Conservation (phyloP, 2,329 filamentous ascomycete genomes). For the Cladophialophora psammophila region DNA sequence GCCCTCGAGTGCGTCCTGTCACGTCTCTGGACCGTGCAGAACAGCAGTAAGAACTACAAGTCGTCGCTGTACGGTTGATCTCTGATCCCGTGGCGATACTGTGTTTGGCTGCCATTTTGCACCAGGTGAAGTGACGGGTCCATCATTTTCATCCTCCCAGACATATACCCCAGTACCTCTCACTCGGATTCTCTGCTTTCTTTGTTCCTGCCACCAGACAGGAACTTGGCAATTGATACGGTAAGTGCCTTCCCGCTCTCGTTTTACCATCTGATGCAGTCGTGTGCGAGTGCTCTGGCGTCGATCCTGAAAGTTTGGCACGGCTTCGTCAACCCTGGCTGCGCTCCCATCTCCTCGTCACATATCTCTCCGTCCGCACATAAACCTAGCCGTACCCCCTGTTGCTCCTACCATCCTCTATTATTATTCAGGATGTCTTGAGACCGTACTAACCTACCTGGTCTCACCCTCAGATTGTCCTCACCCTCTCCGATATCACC, state of each 20-base stretch:
- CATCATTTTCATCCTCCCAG: neutral
- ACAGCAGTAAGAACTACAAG: constrained; percentile 16
- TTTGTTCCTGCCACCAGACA: constrained; percentile 26
- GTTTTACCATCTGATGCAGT: neutral
- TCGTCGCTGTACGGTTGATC: constrained; percentile 39
- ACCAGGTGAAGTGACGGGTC: constrained; percentile 6
- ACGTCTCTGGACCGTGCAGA: constrained; percentile 10
- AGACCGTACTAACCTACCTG: constrained; percentile 28
- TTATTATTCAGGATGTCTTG: constrained; percentile 34
- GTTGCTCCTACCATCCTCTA: constrained; percentile 30
- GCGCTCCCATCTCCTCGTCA: constrained; percentile 27
- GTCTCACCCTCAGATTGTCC: constrained; percentile 28
- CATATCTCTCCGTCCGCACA: constrained; percentile 14
- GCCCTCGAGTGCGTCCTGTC: constrained; percentile 10
- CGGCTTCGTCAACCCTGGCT: constrained; percentile 14
- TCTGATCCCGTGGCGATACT: constrained; percentile 38
- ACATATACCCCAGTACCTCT: constrained; percentile 13
- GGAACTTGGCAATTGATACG: neutral
- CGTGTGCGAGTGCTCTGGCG: neutral
- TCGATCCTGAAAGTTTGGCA: constrained; percentile 8
- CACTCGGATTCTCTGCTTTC: constrained; percentile 9
- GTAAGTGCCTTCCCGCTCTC: constrained; percentile 29
- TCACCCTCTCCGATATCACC: constrained; percentile 26
- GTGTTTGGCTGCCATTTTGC: constrained; percentile 13
- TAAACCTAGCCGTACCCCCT: constrained; percentile 28